phyloP scores from a whole-genome alignment of 805 yeast species.

The Wickerhamomyces pijperi region DNA sequence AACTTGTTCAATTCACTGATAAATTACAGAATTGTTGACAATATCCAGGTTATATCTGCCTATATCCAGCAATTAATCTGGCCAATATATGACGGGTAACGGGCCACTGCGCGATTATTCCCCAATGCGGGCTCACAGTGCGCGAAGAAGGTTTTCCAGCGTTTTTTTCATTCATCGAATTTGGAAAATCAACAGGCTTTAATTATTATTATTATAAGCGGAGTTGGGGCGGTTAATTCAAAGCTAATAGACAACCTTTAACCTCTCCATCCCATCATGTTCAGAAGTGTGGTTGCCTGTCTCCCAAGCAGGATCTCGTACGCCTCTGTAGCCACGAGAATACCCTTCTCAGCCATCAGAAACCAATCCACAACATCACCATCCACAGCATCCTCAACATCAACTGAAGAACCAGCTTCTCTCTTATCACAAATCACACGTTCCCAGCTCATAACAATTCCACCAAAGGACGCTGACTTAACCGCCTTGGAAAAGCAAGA shows the following conservation, averaged over 20 bases:
- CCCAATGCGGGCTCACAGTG: not conserved
- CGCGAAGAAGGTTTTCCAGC: not conserved
- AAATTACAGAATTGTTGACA: no score
- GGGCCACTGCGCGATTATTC: not conserved
- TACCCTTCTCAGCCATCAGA: not conserved
- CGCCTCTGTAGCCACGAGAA: not conserved
- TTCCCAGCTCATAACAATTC: slow-evolving; percentile 22
- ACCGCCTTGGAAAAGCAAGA: slow-evolving; percentile 79
- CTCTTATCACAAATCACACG: slow-evolving; percentile 6
- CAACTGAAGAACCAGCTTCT: not conserved
- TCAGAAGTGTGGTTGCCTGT: not conserved
- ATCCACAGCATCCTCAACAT: slow-evolving; percentile 2
- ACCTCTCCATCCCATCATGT: not conserved
- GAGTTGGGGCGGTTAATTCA: not conserved
- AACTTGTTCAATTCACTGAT: no score
- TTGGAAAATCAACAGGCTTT: not conserved
- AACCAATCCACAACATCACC: not conserved
- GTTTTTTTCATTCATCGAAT: not conserved
- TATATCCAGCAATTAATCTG: no score
- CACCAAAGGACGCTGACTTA: slow-evolving; percentile 33
- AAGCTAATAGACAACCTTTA: no score
- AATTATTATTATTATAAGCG: no score
- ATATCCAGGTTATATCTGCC: no score
- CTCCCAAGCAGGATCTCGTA: not conserved
- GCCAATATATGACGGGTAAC: not conserved